These are phyloP conservation scores for Protomyces arabidopsidicola DNA, from an alignment of 1,139 yeast genomes.

Conservation along the genomic window DNA sequence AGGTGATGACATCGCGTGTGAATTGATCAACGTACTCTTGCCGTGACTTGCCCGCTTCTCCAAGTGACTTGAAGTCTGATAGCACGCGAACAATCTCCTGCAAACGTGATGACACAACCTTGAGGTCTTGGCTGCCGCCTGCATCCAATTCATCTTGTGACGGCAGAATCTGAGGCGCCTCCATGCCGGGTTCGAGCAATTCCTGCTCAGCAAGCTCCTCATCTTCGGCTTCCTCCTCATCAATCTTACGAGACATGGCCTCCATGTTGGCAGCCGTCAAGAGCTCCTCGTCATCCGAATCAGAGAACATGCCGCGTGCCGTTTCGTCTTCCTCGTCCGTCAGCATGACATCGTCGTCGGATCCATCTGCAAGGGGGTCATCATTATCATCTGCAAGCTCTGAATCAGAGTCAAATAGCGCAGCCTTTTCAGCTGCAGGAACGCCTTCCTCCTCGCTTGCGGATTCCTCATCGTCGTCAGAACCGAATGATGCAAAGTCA, in stretches of 20 bases:
- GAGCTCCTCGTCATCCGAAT: constrained; percentile 63
- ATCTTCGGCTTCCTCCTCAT: constrained; percentile 38
- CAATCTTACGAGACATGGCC: constrained; percentile 63
- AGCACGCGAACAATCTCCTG: constrained; percentile 92
- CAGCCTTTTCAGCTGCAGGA: constrained; percentile 7
- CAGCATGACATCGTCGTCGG: constrained; percentile 15
- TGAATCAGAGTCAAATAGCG: constrained; percentile 25
- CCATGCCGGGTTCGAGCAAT: constrained; percentile 37
- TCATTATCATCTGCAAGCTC: constrained; percentile 28
- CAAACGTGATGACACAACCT: constrained; percentile 85
- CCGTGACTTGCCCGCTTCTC: constrained; percentile 83
- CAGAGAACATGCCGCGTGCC: constrained; percentile 70
- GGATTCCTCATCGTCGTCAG: constrained; percentile 45
- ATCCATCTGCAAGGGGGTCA: constrained; percentile 3
- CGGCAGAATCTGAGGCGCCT: constrained; percentile 44
- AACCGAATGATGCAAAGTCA: constrained; percentile 35
- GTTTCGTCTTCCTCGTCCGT: constrained; percentile 35
- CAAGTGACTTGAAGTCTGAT: constrained; percentile 78
- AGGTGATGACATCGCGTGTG: constrained; percentile 78
- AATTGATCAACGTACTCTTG: constrained; percentile 73
- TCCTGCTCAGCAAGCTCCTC: constrained; percentile 35
- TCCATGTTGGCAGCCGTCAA: constrained; percentile 85
- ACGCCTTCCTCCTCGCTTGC: constrained; percentile 32
- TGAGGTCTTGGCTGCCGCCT: constrained; percentile 67
- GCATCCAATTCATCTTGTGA: constrained; percentile 49